Base-by-base conservation (phyloP, 306 rosid species). In the Cicer yamashitae region DNA sequence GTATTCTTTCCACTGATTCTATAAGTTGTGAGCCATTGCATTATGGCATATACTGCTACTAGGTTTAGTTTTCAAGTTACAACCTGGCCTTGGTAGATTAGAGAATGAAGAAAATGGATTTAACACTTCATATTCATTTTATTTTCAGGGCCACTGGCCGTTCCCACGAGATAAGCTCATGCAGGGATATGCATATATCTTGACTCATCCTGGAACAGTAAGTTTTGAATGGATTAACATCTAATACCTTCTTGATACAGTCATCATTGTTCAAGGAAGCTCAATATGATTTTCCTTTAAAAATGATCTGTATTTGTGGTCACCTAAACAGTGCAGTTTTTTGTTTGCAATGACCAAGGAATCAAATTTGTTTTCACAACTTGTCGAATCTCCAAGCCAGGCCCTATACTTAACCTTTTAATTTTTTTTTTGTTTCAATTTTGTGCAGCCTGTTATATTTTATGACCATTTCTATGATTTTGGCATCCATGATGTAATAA, bases 191-290 rank as follows among this genome's bases (percentile, higher is more conserved):
- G 91, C 96, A 39, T 90, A 90, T 84, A 88, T 90, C 63, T 81
- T 90, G 84, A 90, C 96, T 8, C 96, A 90, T 87, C 93, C 96
- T 5, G 96, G 96, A 84, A 90, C 93, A 7, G 93, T 86, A 73
- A 87, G 87, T 79, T 77, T 71, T 67, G 44, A 56, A 44, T 25
- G 79, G n/a, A 76, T 34, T 43, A 59, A 48, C 79, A 75, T 11
- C 30, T 62, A 40, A 22, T 59, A 8, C 76, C 34, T 43, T 68
- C 52, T 61, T 67, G 39, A 41, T 17, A 17, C 8, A 37, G 34
- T 11, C 20, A 6, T 52, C 67, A 10, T 64, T 54, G 13, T 65
- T 72, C 17, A 53, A 7, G 30, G 30, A 3, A 53, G 22, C 58
- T 52, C 12, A 53, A 25, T 20, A 66, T 4, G 7, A 22, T 46